Conservation (phyloP, 2,329 filamentous ascomycete genomes). For the Teratosphaeria pseudoeucalypti region DNA sequence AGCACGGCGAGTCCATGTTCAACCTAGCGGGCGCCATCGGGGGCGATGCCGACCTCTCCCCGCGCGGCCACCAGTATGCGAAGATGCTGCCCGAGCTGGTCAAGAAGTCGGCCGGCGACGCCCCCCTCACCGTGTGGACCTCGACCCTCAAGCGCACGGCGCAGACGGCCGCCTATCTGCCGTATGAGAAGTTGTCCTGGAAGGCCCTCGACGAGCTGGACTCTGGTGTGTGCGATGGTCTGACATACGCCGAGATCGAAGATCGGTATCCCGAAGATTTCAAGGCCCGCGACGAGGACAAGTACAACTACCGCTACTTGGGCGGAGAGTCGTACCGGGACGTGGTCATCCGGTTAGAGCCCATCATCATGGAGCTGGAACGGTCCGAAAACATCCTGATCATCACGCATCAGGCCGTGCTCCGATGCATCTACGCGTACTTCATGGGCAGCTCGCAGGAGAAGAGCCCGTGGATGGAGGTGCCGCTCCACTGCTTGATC, state of each 20-base stretch:
- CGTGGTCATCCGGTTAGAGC: constrained; percentile 92
- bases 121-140: constrained; percentile 62
- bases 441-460: constrained; percentile 96
- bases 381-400: constrained; percentile 94
- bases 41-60: constrained; percentile 78
- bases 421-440: constrained; percentile 96
- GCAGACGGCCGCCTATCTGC: constrained; percentile 76
- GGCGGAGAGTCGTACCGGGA: constrained; percentile 94
- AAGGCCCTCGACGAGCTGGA: constrained; percentile 97
- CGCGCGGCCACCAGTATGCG: constrained; percentile 79
- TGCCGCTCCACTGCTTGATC: constrained; percentile 90
- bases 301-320: constrained; percentile 98
- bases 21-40: constrained; percentile 88
- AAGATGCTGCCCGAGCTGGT: constrained; percentile 75
- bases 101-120: constrained; percentile 72
- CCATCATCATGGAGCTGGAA: constrained; percentile 99
- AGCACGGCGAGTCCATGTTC: constrained; percentile 92
- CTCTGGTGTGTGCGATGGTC: constrained; percentile 87
- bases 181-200: constrained; percentile 95
- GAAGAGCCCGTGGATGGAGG: constrained; percentile 95
- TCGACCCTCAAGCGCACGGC: constrained; percentile 76
- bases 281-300: constrained; percentile 88
- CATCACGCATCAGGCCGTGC: constrained; percentile 91
- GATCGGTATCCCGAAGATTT: constrained; percentile 90
- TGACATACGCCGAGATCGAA: constrained; percentile 93